These are phyloP conservation scores for Leccinum truebloodii DNA, from an alignment of 768 basidiomycete species.

Conservation along the genomic window DNA sequence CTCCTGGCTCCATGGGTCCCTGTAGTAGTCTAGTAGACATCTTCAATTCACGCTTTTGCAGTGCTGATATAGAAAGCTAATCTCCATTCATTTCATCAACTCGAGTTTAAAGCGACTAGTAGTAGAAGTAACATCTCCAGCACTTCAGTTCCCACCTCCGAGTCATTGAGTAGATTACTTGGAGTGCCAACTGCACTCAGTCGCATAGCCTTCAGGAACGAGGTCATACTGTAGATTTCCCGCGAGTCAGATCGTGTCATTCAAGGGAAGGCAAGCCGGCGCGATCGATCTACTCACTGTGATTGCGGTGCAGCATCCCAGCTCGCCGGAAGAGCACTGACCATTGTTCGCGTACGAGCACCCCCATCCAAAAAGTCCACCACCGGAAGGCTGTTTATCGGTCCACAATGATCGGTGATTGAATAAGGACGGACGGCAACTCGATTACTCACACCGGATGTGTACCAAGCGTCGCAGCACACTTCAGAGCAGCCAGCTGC, in stretches of 20 bases:
- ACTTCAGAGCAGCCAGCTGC: background rate
- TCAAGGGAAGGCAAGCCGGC: background rate
- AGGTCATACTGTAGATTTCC: background rate
- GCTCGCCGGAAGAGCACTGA: background rate
- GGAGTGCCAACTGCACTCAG: too few relatives aligned
- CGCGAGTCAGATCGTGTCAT: background rate
- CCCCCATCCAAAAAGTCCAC: background rate
- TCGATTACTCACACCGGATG: background rate
- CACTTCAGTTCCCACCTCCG: background rate
- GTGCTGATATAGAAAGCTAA: too few relatives aligned
- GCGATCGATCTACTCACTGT: background rate
- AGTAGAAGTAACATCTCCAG: background rate
- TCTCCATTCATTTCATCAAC: too few relatives aligned
- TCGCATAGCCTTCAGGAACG: too few relatives aligned
- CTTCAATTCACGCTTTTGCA: too few relatives aligned
- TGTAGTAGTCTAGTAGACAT: too few relatives aligned
- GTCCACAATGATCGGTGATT: background rate
- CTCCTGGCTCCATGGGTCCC: too few relatives aligned
- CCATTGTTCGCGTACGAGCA: background rate
- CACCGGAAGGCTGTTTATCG: background rate
- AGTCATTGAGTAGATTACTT: too few relatives aligned
- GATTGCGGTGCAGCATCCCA: background rate
- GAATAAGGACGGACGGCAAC: background rate
- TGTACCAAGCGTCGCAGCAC: background rate
- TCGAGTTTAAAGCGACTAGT: too few relatives aligned